These are phyloP conservation scores for Elymus sibiricus DNA, from an alignment of 176 grass and related monocot genomes.

Conservation along the genomic window DNA sequence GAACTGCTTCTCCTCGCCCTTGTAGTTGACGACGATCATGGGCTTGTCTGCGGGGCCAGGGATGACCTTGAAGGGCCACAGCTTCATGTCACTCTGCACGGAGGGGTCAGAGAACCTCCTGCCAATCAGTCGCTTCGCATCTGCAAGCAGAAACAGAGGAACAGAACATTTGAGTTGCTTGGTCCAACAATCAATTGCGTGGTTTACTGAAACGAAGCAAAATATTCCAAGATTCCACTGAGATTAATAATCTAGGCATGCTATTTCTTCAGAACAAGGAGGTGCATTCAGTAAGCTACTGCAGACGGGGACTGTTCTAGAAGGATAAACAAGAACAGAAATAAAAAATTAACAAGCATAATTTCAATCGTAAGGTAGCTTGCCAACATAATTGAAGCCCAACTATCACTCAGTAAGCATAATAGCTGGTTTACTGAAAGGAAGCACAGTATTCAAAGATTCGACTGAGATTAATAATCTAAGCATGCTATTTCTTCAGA, in stretches of 20 bases:
- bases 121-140: slow-evolving; percentile 53
- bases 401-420: not conserved
- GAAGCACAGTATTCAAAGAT: no score
- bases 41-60: slow-evolving; percentile 43
- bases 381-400: not conserved
- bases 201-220: not conserved
- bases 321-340: not conserved
- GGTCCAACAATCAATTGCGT: not conserved
- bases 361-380: no score
- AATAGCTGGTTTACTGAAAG: no score
- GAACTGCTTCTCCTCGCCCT: slow-evolving; percentile 62
- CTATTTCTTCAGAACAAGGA: no score
- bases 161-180: not conserved
- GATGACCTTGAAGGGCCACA: slow-evolving; percentile 59
- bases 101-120: slow-evolving; percentile 52
- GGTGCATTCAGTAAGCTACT: not conserved
- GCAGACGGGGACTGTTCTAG: not conserved
- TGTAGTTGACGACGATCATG: slow-evolving; percentile 48
- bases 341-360: not conserved
- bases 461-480: no score
- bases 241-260: no score
- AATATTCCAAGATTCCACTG: no score
- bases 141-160: slow-evolving; percentile 7
- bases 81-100: slow-evolving; percentile 57
- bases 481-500: no score